Percentiles rank a stretch among this genome's conserved stretches.
phyloP scores from a whole-genome alignment of 208 protist genomes.

The Wallacemonas sp. region DNA sequence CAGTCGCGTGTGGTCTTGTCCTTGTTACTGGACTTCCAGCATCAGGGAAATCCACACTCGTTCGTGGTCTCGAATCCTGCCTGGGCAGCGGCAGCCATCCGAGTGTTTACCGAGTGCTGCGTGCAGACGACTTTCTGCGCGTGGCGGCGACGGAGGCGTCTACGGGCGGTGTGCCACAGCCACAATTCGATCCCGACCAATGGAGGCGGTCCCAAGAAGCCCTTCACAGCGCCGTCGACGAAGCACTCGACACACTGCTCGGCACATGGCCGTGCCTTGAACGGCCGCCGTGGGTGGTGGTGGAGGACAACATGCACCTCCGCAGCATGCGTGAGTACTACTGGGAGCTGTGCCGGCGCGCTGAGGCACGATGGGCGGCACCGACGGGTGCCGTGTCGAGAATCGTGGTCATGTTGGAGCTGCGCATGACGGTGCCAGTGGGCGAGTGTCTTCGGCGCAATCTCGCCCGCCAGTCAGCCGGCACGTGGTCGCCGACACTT shows the following conservation, averaged over 20 bases:
- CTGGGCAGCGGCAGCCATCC: no score
- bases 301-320: conserved; percentile 83
- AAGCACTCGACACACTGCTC: neutral
- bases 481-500: neutral
- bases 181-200: neutral
- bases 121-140: no score
- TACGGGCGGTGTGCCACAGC: no score
- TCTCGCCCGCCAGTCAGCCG: neutral
- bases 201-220: neutral
- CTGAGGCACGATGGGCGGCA: neutral
- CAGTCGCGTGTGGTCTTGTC: conserved; percentile 21
- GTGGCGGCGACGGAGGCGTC: no score
- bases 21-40: conserved; percentile 66
- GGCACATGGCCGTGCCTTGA: neutral
- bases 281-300: conserved; percentile 34
- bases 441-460: conserved; percentile 52
- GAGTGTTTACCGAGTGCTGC: no score
- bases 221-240: neutral
- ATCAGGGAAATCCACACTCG: conserved; percentile 61
- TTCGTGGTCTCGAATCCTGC: conserved; percentile 11
- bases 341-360: conserved; percentile 48
- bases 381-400: neutral
- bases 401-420: conserved; percentile 43
- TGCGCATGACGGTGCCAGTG: conserved; percentile 40
- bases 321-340: conserved; percentile 75